Evolutionary conservation across 2,329 filamentous ascomycete genomes (phyloP), one percentile per base, ranked within the genome.

Genomic region (Fusarium robinianum): DNA sequence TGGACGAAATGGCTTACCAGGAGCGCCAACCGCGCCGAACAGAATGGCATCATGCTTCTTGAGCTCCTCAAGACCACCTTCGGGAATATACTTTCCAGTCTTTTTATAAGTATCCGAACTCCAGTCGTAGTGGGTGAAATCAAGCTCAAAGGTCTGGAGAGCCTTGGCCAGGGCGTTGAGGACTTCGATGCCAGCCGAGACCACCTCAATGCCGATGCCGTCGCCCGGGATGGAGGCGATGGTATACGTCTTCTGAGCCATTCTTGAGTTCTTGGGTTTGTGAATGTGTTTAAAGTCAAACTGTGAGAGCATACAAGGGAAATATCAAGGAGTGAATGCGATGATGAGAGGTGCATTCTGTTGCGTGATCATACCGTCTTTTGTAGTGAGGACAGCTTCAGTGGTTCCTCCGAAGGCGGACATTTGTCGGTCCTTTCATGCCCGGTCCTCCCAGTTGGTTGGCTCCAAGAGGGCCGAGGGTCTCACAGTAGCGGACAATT

Each of bases 101-200:
- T 77, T 76, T 62, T 84, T 84, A 66, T 84, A 87, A 0, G 75
- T 81, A 11, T 83, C 79, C 0, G 81, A 85, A 53, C 78, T 82
- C 84, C 83, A 87, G 63, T 85, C 81, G 55, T 79, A 84, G 53
- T 82, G 69, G 27, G 74, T 75, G 59, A 87, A 87, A 8, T 79
- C 67, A 1, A 88, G 69, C 7, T 75, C 70, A 63, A 88, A 88
- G 0, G 76, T 75, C 25, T 77, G 72, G 2, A 82, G 67, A 2
- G 75, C 69, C 22, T 71, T 61, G 5, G 73, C 69, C 1, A 85
- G 64, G 10, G 74, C 73, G 49, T 81, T 73, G 36, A 88, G 66
- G 1, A 84, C 85, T 27, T 76, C 70, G 7, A 87, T 78, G 4
- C 79, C 76, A 3, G 79, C 80, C 18, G 74, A 69, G 21, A 84